phyloP scores from a whole-genome alignment of 2,329 filamentous ascomycete genomes.

The Emergomyces pasteurianus region DNA sequence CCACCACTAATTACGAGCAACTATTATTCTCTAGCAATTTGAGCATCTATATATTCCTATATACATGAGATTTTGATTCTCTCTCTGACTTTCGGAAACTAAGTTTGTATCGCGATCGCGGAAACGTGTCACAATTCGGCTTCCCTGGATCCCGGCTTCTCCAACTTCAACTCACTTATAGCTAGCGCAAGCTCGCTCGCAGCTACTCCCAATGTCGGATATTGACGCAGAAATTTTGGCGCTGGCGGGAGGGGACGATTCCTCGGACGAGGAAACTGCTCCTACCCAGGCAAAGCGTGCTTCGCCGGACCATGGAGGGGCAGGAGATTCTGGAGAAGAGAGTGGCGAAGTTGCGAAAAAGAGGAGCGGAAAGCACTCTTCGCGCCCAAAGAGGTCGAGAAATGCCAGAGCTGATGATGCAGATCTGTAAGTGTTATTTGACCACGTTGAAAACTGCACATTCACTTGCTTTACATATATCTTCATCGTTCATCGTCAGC shows the following conservation, averaged over 20 bases:
- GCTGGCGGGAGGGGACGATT: conserved; percentile 64
- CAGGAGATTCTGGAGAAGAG: conserved; percentile 27
- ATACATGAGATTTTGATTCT: background rate
- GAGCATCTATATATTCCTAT: background rate
- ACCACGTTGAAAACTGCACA: conserved; percentile 1
- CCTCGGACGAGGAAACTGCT: conserved; percentile 39
- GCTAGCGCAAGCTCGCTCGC: background rate
- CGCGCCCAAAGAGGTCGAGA: conserved; percentile 35
- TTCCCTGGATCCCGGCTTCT: background rate
- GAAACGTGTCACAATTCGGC: background rate
- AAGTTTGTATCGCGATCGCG: background rate
- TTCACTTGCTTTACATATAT: conserved; percentile 6
- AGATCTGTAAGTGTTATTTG: conserved; percentile 59
- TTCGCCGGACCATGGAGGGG: conserved; percentile 38
- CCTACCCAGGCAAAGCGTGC: conserved; percentile 44
- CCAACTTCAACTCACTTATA: conserved; percentile 7
- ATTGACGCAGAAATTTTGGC: conserved; percentile 90
- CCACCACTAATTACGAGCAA: too few relatives aligned
- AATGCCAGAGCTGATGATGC: conserved; percentile 60
- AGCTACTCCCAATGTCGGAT: conserved; percentile 64
- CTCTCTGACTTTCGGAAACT: background rate
- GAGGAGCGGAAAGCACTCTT: conserved; percentile 29
- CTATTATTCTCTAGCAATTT: background rate
- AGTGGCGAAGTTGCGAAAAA: conserved; percentile 39
- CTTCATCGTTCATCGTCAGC: background rate